Evolutionary conservation across 2,329 filamentous ascomycete genomes (phyloP).

Genomic region (Hypomyces perniciosus): DNA sequence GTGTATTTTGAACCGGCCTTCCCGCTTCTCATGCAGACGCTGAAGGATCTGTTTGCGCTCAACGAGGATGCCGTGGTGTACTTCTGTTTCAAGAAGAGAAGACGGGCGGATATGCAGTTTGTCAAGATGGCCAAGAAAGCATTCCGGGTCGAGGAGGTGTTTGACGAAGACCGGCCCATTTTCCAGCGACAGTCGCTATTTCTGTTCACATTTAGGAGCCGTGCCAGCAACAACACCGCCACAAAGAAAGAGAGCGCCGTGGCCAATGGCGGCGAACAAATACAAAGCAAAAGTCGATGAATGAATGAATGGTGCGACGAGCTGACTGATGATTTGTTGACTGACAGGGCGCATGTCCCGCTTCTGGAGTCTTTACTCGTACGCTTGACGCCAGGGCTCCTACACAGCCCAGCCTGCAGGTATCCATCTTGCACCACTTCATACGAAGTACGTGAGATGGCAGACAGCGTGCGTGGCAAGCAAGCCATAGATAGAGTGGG

Average conservation of each 20-base stretch:
- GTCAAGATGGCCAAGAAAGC: conserved; percentile 63
- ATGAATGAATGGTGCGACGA: neutral
- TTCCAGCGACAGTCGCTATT: conserved; percentile 56
- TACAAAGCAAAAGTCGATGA: conserved; percentile 6
- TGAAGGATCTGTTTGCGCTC: conserved; percentile 66
- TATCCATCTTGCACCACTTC: neutral
- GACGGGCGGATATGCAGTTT: conserved; percentile 72
- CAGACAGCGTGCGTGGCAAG: neutral
- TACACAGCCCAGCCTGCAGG: neutral
- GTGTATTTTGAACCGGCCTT: conserved; percentile 97
- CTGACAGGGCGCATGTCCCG: neutral
- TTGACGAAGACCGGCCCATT: conserved; percentile 52
- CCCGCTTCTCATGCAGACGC: conserved; percentile 73
- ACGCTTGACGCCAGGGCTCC: neutral
- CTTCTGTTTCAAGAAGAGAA: conserved; percentile 94
- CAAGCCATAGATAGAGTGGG: neutral
- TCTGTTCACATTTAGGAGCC: conserved; percentile 50
- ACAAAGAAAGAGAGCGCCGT: conserved; percentile 14
- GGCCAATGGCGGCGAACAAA: conserved; percentile 2
- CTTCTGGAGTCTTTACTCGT: neutral
- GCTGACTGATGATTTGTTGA: neutral
- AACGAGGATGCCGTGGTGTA: conserved; percentile 60
- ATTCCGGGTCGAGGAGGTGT: conserved; percentile 57
- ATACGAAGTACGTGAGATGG: neutral
- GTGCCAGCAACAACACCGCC: conserved; percentile 21